phyloP scores from a whole-genome alignment of 257 asterid species.

The Capsicum baccatum region DNA sequence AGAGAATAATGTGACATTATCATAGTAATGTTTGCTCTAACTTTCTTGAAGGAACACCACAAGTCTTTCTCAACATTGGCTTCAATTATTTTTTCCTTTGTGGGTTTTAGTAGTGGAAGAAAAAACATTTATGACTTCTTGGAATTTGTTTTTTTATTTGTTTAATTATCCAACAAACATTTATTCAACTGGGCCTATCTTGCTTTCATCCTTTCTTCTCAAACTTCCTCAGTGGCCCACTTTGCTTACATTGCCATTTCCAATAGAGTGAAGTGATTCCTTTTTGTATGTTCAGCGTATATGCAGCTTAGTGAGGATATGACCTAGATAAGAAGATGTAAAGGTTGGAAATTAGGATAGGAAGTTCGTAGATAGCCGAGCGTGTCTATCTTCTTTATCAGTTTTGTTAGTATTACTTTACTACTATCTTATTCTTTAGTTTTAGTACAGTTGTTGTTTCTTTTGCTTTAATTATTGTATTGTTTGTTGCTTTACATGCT shows the following conservation, averaged over 20 bases:
- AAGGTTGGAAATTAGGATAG: too few relatives aligned
- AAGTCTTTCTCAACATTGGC: background rate
- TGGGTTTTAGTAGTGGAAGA: background rate
- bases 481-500: too few relatives aligned
- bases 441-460: too few relatives aligned
- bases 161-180: slow-evolving; percentile 15
- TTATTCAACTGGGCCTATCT: slow-evolving; percentile 18
- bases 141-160: background rate
- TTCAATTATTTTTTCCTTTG: slow-evolving; percentile 10
- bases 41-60: background rate
- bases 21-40: background rate
- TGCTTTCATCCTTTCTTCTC: slow-evolving; percentile 1
- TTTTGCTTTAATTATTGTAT: too few relatives aligned
- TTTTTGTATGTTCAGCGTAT: too few relatives aligned
- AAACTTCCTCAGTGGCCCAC: background rate
- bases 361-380: too few relatives aligned
- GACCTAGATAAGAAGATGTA: too few relatives aligned
- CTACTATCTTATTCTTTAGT: too few relatives aligned
- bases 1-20: slow-evolving; percentile 3
- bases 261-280: background rate
- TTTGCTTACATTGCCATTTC: background rate
- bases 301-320: too few relatives aligned
- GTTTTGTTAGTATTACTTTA: too few relatives aligned
- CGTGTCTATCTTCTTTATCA: too few relatives aligned
- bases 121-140: slow-evolving; percentile 22